A percentile compares a stretch with the other conserved stretches of the same genome.
Conservation (phyloP, 371 early-diverging fungal species). For the Mortierella sp. region DNA sequence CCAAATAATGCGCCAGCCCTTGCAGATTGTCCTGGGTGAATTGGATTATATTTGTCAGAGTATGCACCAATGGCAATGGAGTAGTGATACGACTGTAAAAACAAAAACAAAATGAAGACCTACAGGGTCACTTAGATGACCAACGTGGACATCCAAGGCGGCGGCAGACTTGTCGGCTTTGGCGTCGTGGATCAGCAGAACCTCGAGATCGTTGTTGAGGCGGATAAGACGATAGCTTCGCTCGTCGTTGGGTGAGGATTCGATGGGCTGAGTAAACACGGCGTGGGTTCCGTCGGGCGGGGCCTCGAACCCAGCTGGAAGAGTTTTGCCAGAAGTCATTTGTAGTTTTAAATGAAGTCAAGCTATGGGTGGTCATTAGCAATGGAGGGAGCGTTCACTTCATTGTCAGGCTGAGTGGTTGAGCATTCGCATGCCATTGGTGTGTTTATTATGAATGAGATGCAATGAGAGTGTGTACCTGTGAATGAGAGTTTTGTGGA, state of each 20-base stretch:
- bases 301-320: conserved; percentile 22
- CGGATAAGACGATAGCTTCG: conserved; percentile 82
- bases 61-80: too few relatives aligned
- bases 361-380: too few relatives aligned
- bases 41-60: neutral
- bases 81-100: neutral
- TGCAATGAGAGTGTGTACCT: neutral
- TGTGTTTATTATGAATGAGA: neutral
- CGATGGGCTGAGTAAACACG: conserved; percentile 53
- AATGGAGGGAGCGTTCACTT: too few relatives aligned
- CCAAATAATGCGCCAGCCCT: conserved; percentile 99
- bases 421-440: too few relatives aligned
- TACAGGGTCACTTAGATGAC: conserved; percentile 84
- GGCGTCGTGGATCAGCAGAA: conserved; percentile 82
- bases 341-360: neutral
- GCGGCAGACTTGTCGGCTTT: conserved; percentile 92
- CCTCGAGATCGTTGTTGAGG: conserved; percentile 83
- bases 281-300: conserved; percentile 31
- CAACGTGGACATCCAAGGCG: conserved; percentile 93
- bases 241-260: conserved; percentile 78
- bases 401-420: too few relatives aligned
- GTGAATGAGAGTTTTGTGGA: neutral
- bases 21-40: conserved; percentile 68
- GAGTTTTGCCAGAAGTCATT: neutral
- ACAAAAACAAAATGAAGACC: neutral